A percentile compares a stretch with the other conserved stretches of the same genome.
These are phyloP conservation scores for Cicer chorassanicum DNA, from an alignment of 306 rosid genomes.

Conservation along the genomic window DNA sequence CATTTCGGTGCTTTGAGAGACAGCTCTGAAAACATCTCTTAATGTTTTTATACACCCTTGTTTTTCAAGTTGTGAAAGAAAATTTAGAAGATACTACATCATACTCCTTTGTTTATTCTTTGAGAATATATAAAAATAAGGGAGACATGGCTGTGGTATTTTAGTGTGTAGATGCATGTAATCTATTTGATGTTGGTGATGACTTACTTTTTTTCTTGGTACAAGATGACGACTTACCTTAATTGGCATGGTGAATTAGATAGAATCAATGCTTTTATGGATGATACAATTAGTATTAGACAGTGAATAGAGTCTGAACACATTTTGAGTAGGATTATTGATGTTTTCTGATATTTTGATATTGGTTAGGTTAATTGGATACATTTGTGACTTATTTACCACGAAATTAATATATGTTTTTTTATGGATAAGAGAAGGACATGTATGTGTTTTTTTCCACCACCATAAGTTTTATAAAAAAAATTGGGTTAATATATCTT, in stretches of 20 bases:
- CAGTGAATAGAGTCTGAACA: neutral
- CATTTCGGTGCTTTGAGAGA: neutral
- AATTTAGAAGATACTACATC: neutral
- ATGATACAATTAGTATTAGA: conserved; percentile 6
- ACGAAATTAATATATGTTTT: neutral
- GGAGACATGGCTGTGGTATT: neutral
- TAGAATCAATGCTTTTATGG: neutral
- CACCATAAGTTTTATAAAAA: too few relatives aligned
- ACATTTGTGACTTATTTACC: neutral
- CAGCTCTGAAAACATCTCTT: neutral
- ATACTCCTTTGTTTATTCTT: neutral
- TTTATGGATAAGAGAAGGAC: neutral
- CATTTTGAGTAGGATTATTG: neutral
- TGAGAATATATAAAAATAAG: neutral
- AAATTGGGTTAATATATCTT: neutral
- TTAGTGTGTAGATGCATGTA: neutral
- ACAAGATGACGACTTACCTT: neutral
- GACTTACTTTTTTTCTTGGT: neutral
- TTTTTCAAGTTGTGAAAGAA: neutral
- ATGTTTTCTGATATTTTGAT: neutral
- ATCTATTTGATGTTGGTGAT: neutral
- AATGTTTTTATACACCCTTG: conserved; percentile 1
- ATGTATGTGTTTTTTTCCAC: neutral
- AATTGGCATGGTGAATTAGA: neutral
- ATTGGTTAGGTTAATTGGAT: neutral